Percentiles rank a stretch among this genome's conserved stretches.
Conservation (phyloP, 306 rosid species). For the Crotalaria pallida region DNA sequence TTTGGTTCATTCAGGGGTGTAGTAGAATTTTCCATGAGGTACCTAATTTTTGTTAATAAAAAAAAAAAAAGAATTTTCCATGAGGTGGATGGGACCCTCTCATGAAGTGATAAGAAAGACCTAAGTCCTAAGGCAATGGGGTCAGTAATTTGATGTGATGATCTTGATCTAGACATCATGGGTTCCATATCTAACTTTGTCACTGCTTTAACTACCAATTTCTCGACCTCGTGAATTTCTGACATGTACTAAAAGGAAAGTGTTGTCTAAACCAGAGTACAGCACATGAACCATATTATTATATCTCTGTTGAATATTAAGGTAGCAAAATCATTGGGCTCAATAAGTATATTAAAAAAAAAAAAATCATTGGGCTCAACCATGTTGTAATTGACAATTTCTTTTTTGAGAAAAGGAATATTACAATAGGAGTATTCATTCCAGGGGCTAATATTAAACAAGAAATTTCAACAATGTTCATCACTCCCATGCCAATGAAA, state of each 20-base stretch:
- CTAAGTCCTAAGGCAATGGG: not conserved
- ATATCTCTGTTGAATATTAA: too few relatives aligned
- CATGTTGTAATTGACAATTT: not conserved
- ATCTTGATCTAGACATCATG: not conserved
- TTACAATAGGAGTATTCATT: constrained; percentile 25
- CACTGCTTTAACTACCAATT: not conserved
- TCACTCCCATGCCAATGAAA: constrained; percentile 23
- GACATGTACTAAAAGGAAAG: not conserved
- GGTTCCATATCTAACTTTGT: not conserved
- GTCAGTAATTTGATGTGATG: not conserved
- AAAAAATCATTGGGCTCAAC: too few relatives aligned
- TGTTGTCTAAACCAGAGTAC: not conserved
- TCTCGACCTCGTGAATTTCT: not conserved
- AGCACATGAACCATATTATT: too few relatives aligned
- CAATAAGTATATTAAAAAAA: too few relatives aligned
- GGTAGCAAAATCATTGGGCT: not conserved
- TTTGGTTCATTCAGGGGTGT: not conserved
- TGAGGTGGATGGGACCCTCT: not conserved
- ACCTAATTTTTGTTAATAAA: too few relatives aligned
- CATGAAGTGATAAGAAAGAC: not conserved
- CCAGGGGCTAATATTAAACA: constrained; percentile 35
- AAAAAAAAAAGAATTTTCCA: too few relatives aligned
- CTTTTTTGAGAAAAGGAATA: constrained; percentile 14
- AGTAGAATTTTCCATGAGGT: too few relatives aligned
- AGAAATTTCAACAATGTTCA: constrained; percentile 29